A percentile compares a stretch with the other conserved stretches of the same genome.
phyloP scores from a whole-genome alignment of 805 yeast species.

The Cyberlindnera mycetangii region DNA sequence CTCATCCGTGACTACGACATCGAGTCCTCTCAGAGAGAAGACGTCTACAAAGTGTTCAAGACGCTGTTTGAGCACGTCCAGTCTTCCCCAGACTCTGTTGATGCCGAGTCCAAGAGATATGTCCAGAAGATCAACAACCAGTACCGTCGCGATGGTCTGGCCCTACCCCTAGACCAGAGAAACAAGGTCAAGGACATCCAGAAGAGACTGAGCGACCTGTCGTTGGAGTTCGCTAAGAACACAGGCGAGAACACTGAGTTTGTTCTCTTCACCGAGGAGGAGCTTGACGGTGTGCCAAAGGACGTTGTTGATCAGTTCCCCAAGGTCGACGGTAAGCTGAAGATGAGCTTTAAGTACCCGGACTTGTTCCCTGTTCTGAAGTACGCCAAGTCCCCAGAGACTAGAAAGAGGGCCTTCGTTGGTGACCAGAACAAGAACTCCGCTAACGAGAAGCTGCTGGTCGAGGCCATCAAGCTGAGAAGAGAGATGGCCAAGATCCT shows the following conservation, averaged over 20 bases:
- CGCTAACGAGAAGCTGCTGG: constrained; percentile 58
- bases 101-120: constrained; percentile 54
- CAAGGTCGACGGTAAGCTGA: constrained; percentile 40
- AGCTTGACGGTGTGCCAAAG: constrained; percentile 72
- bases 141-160: constrained; percentile 69
- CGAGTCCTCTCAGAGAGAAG: constrained; percentile 64
- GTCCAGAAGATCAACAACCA: constrained; percentile 54
- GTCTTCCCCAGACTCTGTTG: constrained; percentile 30
- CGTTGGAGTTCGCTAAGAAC: constrained; percentile 59
- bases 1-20: constrained; percentile 53
- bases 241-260: constrained; percentile 68
- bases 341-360: constrained; percentile 80
- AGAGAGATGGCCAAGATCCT: constrained; percentile 57
- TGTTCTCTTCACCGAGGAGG: constrained; percentile 56
- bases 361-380: constrained; percentile 76
- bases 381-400: constrained; percentile 59
- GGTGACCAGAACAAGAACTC: constrained; percentile 70
- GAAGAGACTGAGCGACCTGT: constrained; percentile 54
- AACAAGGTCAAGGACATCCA: constrained; percentile 55
- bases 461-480: constrained; percentile 59
- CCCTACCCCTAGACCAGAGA: constrained; percentile 51
- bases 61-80: constrained; percentile 41
- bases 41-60: constrained; percentile 58
- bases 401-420: constrained; percentile 62
- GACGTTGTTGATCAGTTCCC: constrained; percentile 59